A percentile compares a stretch with the other conserved stretches of the same genome.
Conservation (phyloP, 805 yeast species). For the Maudiozyma serrabonitensis region DNA sequence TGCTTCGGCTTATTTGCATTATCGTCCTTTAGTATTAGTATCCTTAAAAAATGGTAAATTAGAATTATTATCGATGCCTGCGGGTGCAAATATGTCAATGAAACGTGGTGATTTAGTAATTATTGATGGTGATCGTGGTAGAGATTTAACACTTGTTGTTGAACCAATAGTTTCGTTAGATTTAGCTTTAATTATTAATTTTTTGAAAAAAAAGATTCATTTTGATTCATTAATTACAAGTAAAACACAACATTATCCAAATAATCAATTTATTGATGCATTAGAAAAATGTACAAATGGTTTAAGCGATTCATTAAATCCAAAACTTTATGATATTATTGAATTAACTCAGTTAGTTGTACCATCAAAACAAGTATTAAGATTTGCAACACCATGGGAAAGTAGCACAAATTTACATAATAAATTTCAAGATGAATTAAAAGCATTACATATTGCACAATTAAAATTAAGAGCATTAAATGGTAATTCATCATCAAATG, state of each 20-base stretch:
- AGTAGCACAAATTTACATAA: conserved; percentile 45
- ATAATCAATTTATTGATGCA: conserved; percentile 19
- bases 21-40: conserved; percentile 35
- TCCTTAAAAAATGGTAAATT: conserved; percentile 56
- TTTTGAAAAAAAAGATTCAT: conserved; percentile 65
- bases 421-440: conserved; percentile 62
- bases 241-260: conserved; percentile 24
- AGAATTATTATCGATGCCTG: conserved; percentile 62
- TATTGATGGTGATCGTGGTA: conserved; percentile 79
- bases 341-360: conserved; percentile 45
- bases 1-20: conserved; percentile 24
- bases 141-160: conserved; percentile 63
- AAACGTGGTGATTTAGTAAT: conserved; percentile 58
- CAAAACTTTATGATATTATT: conserved; percentile 33
- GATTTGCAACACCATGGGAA: conserved; percentile 71
- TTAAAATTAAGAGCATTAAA: conserved; percentile 38
- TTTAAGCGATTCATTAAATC: conserved; percentile 18
- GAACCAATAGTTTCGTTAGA: conserved; percentile 56
- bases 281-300: conserved; percentile 21
- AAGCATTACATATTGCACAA: conserved; percentile 59
- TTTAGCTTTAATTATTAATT: conserved; percentile 62
- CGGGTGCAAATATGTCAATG: conserved; percentile 50
- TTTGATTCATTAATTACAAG: conserved; percentile 28
- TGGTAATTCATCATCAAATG: conserved; percentile 4
- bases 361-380: conserved; percentile 67